Conservation (phyloP, 2,329 filamentous ascomycete genomes). For the Leptographium lundbergii region DNA sequence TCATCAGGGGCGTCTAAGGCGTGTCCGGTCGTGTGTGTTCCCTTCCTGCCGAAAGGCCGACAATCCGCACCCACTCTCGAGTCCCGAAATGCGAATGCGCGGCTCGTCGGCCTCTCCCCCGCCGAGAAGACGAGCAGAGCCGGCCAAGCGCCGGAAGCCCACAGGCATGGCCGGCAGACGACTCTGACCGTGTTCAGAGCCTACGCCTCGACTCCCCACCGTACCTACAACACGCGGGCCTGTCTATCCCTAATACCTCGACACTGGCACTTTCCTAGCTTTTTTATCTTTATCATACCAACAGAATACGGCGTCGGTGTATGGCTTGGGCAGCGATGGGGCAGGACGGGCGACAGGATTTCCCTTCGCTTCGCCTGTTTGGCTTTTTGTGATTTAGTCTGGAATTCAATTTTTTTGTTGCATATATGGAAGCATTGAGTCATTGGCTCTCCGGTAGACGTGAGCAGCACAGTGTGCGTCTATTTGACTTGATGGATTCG, state of each 20-base stretch:
- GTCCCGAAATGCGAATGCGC: background rate
- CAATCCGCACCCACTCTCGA: background rate
- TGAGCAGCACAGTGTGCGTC: too few species aligned
- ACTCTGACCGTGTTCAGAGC: too few species aligned
- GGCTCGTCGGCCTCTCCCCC: background rate
- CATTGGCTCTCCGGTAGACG: too few species aligned
- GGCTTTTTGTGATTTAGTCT: background rate
- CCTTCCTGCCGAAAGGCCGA: background rate
- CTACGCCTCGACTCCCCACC: background rate
- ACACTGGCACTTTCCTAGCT: background rate
- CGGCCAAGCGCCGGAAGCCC: background rate
- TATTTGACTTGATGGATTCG: too few species aligned
- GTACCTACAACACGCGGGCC: background rate
- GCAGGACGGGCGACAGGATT: background rate
- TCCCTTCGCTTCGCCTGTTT: background rate
- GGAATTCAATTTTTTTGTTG: background rate
- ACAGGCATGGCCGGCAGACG: too few species aligned
- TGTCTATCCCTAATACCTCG: background rate
- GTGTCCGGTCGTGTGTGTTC: background rate
- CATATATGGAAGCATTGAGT: background rate
- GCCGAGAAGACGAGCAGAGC: background rate
- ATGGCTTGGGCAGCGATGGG: constrained; percentile 3
- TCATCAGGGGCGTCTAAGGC: constrained; percentile 74
- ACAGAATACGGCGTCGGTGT: constrained; percentile 1
- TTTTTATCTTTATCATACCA: background rate